phyloP scores from a whole-genome alignment of 2,329 filamentous ascomycete genomes.

The Phaeomoniella chlamydospora region DNA sequence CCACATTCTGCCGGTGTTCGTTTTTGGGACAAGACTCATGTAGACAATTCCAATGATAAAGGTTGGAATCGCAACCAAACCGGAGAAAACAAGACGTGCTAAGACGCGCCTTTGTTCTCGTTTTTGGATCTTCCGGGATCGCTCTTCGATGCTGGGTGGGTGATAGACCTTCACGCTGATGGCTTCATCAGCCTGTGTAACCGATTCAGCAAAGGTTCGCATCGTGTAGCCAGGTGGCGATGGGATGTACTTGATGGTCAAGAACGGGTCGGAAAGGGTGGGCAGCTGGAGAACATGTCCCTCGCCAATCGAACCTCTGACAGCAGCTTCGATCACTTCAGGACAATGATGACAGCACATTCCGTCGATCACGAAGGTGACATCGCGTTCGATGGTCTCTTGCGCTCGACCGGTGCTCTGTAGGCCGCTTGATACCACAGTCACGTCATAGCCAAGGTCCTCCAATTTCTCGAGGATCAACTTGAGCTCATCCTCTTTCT shows the following conservation, averaged over 20 bases:
- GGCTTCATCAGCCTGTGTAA: constrained; percentile 49
- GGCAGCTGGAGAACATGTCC: constrained; percentile 41
- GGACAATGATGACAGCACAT: constrained; percentile 66
- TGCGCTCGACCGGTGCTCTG: constrained; percentile 15
- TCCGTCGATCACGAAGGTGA: constrained; percentile 53
- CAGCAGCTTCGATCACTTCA: constrained; percentile 20
- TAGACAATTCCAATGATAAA: constrained; percentile 81
- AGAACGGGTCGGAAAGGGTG: constrained; percentile 47
- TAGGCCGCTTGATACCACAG: constrained; percentile 4
- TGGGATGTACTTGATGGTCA: constrained; percentile 59
- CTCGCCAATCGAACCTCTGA: constrained; percentile 28
- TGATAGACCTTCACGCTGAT: constrained; percentile 62
- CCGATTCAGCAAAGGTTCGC: constrained; percentile 54
- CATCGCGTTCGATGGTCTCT: constrained; percentile 26
- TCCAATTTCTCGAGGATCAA: constrained; percentile 35
- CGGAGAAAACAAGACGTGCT: constrained; percentile 54
- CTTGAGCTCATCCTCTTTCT: constrained; percentile 28
- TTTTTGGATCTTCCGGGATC: constrained; percentile 56
- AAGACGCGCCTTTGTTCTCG: constrained; percentile 56
- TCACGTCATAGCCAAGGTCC: constrained; percentile 51
- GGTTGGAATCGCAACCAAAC: constrained; percentile 60
- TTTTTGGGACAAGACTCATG: constrained; percentile 61
- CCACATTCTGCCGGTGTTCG: constrained; percentile 44
- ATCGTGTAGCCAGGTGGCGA: constrained; percentile 56
- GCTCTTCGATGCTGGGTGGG: constrained; percentile 69